Conservation (phyloP, 1,139 yeast genomes). For the Waltiozyma sp. region DNA sequence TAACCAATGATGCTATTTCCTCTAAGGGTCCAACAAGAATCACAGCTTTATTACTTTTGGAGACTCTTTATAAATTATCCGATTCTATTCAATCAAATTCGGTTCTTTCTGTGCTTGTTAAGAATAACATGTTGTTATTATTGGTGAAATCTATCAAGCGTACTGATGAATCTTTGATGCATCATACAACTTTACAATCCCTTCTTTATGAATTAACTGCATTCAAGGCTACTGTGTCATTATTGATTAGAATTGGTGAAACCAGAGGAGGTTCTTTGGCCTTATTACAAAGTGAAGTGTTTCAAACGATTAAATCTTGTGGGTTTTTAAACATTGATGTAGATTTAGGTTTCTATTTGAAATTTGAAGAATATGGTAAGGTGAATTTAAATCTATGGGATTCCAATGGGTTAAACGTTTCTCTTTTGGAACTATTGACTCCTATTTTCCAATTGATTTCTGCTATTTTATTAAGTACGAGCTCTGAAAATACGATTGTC, state of each 20-base stretch:
- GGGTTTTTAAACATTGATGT: constrained; percentile 60
- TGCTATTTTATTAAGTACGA: constrained; percentile 64
- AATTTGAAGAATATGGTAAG: constrained; percentile 25
- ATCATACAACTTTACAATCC: constrained; percentile 35
- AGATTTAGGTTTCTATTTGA: constrained; percentile 56
- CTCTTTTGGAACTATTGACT: constrained; percentile 59
- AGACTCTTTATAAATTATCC: constrained; percentile 53
- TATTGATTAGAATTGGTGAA: constrained; percentile 66
- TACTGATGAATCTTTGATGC: constrained; percentile 49
- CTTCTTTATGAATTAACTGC: constrained; percentile 65
- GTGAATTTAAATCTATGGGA: constrained; percentile 41
- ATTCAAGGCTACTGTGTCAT: constrained; percentile 58
- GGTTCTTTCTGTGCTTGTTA: constrained; percentile 48
- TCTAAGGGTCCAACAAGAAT: constrained; percentile 73
- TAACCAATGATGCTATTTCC: constrained; percentile 68
- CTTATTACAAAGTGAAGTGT: constrained; percentile 62
- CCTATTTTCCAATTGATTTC: constrained; percentile 69
- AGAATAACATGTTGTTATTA: constrained; percentile 53
- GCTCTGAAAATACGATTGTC: constrained; percentile 65
- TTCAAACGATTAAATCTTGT: constrained; percentile 48
- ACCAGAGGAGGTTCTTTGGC: constrained; percentile 69
- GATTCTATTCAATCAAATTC: constrained; percentile 40
- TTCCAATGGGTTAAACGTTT: constrained; percentile 29
- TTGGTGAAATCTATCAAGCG: constrained; percentile 58
- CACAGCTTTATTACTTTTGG: constrained; percentile 66